Percentiles rank a stretch among this genome's conserved stretches.
These are phyloP conservation scores for Lactarius psammicola DNA, from an alignment of 768 basidiomycete species.

Conservation along the genomic window DNA sequence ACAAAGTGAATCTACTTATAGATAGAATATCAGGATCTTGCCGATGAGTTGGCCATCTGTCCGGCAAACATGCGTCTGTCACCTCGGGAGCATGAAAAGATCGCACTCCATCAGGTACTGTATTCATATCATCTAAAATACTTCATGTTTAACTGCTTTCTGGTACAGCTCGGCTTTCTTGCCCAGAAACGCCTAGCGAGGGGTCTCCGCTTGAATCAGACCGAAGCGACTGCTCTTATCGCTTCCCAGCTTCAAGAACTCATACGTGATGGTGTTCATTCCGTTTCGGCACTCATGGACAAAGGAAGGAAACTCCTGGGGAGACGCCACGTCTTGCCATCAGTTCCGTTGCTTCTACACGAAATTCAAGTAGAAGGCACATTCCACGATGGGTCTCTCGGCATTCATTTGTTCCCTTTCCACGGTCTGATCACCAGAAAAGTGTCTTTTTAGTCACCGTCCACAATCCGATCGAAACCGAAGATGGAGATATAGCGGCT, in stretches of 20 bases:
- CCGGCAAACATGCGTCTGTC: slow-evolving; percentile 56
- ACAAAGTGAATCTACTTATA: too few relatives aligned
- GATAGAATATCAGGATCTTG: too few relatives aligned
- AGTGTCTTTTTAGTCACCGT: slow-evolving; percentile 97
- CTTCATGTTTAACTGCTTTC: slow-evolving; percentile 8
- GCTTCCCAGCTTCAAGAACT: slow-evolving; percentile 90
- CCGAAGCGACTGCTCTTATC: slow-evolving; percentile 88
- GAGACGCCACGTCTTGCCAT: slow-evolving; percentile 81
- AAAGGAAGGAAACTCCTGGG: slow-evolving; percentile 88
- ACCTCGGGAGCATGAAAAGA: slow-evolving; percentile 73
- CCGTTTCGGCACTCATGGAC: slow-evolving; percentile 91
- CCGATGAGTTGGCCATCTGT: too few relatives aligned
- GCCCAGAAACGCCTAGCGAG: slow-evolving; percentile 94
- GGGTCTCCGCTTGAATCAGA: slow-evolving; percentile 82
- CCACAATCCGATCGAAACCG: slow-evolving; percentile 89
- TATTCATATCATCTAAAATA: slow-evolving; percentile 32
- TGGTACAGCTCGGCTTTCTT: slow-evolving; percentile 71
- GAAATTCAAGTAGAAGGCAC: slow-evolving; percentile 96
- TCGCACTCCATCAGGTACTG: slow-evolving; percentile 63
- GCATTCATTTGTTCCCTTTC: background rate
- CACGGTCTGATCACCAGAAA: slow-evolving; percentile 22
- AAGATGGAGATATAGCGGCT: slow-evolving; percentile 70
- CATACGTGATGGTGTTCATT: slow-evolving; percentile 86
- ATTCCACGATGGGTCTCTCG: slow-evolving; percentile 74
- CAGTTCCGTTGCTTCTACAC: slow-evolving; percentile 70